Base-by-base conservation (phyloP, 1,284 basidiomycete genomes). In the Ustilago tritici region DNA sequence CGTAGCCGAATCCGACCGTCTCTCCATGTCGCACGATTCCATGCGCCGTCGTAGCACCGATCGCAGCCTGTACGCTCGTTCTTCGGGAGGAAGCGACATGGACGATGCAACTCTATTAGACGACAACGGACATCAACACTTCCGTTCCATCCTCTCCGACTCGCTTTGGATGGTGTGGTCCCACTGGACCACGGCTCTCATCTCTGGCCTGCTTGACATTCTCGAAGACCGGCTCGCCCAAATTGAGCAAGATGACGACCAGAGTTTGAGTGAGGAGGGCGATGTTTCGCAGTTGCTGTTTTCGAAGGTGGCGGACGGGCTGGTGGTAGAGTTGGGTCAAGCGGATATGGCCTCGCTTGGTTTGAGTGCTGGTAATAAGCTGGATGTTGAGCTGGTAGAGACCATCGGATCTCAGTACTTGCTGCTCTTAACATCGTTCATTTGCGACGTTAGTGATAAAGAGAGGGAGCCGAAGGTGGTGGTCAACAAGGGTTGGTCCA, bases 121-220 rank as follows among this genome's bases (percentile, higher is more conserved):
- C 40, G 47, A 31, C 34, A 41, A 49, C 7, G 50, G 53, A 7
- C 32, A 65, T 23, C 23, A 34, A 7, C 63, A 56, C 43, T 69
- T 65, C 61, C 62, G 56, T 19, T 60, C 63, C n/a, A 60, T 77
- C 47, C 65, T 73, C 15, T 70, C 67, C 35, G 71, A 68, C 54
- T 70, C 70, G 55, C 61, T 78, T n/a, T 78, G 71, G 70, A 78
- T 70, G 67, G 76, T 78, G 2, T 78, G 76, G 76, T 66, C 66
- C 17, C 70, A 73, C 19, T 78, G 76, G 76, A 74, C 70, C 28
- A 64, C 58, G 35, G 76, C 76, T 7, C 71, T 78, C 35, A 52
- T 78, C 10, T 64, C 61, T 12, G 76, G 76, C 6, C 53, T 78
- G 28, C 56, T 78, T 19, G 76, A 78, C 34, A 57, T 78, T 4